Conservation (phyloP, 2,329 filamentous ascomycete genomes). For the Microdochium bolleyi region DNA sequence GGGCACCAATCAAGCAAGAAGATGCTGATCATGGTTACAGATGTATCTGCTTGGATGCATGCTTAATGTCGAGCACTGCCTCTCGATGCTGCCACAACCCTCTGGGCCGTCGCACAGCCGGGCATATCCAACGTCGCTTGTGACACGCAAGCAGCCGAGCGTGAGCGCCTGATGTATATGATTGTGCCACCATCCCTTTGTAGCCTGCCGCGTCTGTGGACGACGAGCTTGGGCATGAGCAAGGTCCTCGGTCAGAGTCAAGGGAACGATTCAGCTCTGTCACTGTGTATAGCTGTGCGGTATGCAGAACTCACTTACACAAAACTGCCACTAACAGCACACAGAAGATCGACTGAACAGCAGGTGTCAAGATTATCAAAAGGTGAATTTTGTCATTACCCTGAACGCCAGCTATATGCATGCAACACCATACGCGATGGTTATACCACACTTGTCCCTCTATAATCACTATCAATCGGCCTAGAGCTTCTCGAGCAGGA, state of each 20-base stretch:
- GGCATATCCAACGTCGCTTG: background rate
- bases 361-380: background rate
- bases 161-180: background rate
- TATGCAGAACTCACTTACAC: background rate
- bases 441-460: background rate
- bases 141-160: background rate
- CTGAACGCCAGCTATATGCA: background rate
- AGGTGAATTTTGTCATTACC: background rate
- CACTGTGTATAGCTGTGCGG: no score
- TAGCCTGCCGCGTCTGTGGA: background rate
- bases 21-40: no score
- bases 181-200: background rate
- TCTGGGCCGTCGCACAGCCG: background rate
- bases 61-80: background rate
- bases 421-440: background rate
- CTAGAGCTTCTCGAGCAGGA: constrained; percentile 51
- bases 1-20: no score
- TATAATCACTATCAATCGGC: background rate
- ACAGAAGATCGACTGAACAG: no score
- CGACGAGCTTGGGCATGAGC: background rate
- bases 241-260: no score
- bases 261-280: no score
- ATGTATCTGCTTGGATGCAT: background rate
- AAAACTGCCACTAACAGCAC: no score
- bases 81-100: background rate